phyloP scores from a whole-genome alignment of 495 filamentous ascomycete genomes.

The Saxophila tyrrhenica region DNA sequence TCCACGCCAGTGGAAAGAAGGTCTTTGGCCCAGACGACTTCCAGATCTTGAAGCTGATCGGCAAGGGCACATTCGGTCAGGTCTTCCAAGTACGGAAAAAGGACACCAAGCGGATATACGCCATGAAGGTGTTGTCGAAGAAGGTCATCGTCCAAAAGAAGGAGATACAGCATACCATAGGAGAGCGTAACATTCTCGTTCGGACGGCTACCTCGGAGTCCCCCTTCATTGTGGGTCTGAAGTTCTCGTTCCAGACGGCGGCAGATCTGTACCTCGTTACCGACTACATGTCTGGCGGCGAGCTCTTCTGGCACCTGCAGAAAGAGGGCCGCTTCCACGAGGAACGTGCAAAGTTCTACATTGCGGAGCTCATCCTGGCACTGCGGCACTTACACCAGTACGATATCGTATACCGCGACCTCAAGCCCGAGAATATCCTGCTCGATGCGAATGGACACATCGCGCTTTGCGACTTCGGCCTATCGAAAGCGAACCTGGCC shows the following conservation, averaged over 20 bases:
- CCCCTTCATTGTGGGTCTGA: constrained; percentile 94
- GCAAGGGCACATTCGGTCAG: constrained; percentile 97
- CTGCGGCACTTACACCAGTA: constrained; percentile 92
- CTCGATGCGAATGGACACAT: constrained; percentile 79
- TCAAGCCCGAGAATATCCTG: constrained; percentile 79
- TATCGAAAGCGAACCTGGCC: constrained; percentile 93
- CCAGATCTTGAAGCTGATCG: constrained; percentile 88
- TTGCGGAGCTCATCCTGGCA: constrained; percentile 91
- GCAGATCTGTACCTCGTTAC: constrained; percentile 95
- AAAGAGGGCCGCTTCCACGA: constrained; percentile 95
- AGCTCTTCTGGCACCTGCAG: constrained; percentile 97
- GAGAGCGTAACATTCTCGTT: constrained; percentile 93
- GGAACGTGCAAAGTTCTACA: constrained; percentile 94
- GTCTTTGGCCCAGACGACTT: constrained; percentile 97
- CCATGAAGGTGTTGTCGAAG: constrained; percentile 98
- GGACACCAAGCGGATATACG: constrained; percentile 90
- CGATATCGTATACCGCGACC: constrained; percentile 92
- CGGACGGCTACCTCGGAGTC: constrained; percentile 92
- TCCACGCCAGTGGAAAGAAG: constrained; percentile 81
- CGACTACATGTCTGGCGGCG: constrained; percentile 99
- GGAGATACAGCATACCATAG: constrained; percentile 92
- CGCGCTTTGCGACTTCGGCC: constrained; percentile 76
- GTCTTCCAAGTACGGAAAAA: constrained; percentile 99
- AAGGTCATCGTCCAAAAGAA: constrained; percentile 99
- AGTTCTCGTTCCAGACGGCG: constrained; percentile 97